Percentiles rank a stretch among this genome's conserved stretches.
phyloP scores from a whole-genome alignment of 176 grass and related monocot species.

The Tillandsia fasciculata region DNA sequence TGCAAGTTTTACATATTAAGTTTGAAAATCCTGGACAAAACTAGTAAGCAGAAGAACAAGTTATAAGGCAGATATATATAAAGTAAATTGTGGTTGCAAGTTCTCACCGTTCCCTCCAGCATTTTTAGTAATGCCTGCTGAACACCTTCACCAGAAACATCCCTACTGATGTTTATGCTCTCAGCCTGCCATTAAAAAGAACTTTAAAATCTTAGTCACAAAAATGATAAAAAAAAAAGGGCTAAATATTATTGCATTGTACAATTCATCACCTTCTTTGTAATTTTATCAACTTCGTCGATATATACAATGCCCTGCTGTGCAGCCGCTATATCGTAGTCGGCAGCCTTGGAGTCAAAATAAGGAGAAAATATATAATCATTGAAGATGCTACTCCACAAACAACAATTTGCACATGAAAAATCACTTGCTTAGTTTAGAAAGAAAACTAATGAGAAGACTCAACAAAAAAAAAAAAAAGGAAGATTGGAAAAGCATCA shows the following conservation, averaged over 20 bases:
- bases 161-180: constrained; percentile 72
- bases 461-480: no score
- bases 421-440: no score
- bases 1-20: no score
- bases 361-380: background rate
- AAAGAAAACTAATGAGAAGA: no score
- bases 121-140: constrained; percentile 78
- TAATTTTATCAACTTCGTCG: constrained; percentile 85
- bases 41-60: background rate
- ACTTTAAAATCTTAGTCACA: background rate
- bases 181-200: constrained; percentile 38
- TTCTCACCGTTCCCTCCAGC: constrained; percentile 65
- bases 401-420: background rate
- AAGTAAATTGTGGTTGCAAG: constrained; percentile 11
- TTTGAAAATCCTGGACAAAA: background rate
- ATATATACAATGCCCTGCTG: constrained; percentile 76
- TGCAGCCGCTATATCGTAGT: constrained; percentile 57
- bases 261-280: constrained; percentile 44
- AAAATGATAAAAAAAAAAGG: background rate
- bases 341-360: constrained; percentile 44
- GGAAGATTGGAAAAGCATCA: no score
- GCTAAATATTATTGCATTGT: background rate
- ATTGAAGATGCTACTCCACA: background rate
- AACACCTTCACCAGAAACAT: constrained; percentile 80
- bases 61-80: constrained; percentile 1